Evolutionary conservation across 2,329 filamentous ascomycete species (phyloP).

Genomic region (Ophiosphaerella herpotricha): DNA sequence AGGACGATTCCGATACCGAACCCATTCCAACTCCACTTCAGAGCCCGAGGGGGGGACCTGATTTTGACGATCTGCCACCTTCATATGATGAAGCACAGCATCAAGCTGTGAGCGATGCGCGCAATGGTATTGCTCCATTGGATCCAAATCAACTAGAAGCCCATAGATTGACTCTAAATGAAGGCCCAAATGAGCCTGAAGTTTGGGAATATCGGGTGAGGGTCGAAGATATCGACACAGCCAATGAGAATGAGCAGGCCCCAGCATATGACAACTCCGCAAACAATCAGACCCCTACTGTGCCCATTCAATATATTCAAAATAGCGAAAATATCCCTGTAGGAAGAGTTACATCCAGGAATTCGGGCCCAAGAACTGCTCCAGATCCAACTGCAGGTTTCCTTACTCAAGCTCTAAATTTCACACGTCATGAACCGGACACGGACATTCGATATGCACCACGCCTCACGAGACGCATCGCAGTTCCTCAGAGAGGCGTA

Average conservation of each 20-base stretch:
- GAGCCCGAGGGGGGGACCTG: constrained; percentile 35
- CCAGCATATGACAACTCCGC: constrained; percentile 26
- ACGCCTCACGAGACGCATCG: constrained; percentile 26
- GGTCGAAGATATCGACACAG: constrained; percentile 20
- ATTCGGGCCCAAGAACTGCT: background rate
- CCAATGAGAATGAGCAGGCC: constrained; percentile 22
- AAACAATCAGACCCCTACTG: constrained; percentile 17
- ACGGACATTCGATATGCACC: constrained; percentile 30
- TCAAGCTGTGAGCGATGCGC: constrained; percentile 33
- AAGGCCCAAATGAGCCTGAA: constrained; percentile 27
- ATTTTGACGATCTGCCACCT: constrained; percentile 44
- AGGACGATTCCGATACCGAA: constrained; percentile 40
- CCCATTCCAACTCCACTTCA: constrained; percentile 37
- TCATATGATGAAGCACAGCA: constrained; percentile 44
- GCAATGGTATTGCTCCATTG: constrained; percentile 28
- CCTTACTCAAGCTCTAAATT: constrained; percentile 29
- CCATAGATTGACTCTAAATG: constrained; percentile 26
- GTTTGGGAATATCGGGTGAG: constrained; percentile 32
- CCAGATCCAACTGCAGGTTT: constrained; percentile 15
- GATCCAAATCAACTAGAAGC: constrained; percentile 35
- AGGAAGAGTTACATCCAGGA: constrained; percentile 14
- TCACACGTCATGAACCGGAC: constrained; percentile 31
- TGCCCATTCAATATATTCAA: constrained; percentile 33
- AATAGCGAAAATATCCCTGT: constrained; percentile 28
- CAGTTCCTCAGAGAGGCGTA: constrained; percentile 27